These are phyloP conservation scores for Amanita muscaria DNA, from an alignment of 768 basidiomycete genomes.

Conservation along the genomic window DNA sequence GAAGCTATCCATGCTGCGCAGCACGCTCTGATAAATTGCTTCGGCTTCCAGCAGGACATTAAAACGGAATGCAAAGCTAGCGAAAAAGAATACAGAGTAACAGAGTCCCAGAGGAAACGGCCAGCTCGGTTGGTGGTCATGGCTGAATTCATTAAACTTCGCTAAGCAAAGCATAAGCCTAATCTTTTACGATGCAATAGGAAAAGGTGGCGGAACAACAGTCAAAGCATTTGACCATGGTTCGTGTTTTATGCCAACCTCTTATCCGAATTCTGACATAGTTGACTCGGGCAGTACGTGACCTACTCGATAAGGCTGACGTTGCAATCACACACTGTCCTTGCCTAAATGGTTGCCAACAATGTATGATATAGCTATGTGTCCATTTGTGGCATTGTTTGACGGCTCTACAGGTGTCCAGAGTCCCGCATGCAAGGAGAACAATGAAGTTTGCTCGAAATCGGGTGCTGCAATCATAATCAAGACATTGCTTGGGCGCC, in stretches of 20 bases:
- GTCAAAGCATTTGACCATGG: slow-evolving; percentile 80
- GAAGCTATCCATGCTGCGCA: slow-evolving; percentile 81
- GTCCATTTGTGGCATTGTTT: not conserved
- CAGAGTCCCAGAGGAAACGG: slow-evolving; percentile 48
- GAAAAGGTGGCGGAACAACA: slow-evolving; percentile 62
- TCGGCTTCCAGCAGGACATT: slow-evolving; percentile 58
- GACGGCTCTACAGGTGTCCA: slow-evolving; percentile 40
- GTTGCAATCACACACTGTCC: slow-evolving; percentile 48
- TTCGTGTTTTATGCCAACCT: slow-evolving; percentile 20
- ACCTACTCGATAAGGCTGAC: slow-evolving; percentile 52
- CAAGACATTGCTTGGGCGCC: slow-evolving; percentile 44
- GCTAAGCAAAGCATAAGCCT: slow-evolving; percentile 35
- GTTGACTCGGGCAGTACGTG: slow-evolving; percentile 31
- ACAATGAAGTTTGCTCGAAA: slow-evolving; percentile 68
- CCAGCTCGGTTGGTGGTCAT: slow-evolving; percentile 45
- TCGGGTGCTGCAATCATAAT: slow-evolving; percentile 64
- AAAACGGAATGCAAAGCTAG: slow-evolving; percentile 77
- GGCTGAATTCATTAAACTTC: not conserved
- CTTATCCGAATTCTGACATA: slow-evolving; percentile 3
- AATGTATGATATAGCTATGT: slow-evolving; percentile 38
- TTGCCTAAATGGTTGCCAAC: slow-evolving; percentile 61
- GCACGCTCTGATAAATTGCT: slow-evolving; percentile 77
- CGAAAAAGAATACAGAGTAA: slow-evolving; percentile 60
- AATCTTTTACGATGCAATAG: slow-evolving; percentile 71
- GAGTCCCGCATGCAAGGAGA: slow-evolving; percentile 57